Evolutionary conservation across 257 asterid genomes (phyloP).

Genomic region (Linaria vulgaris): DNA sequence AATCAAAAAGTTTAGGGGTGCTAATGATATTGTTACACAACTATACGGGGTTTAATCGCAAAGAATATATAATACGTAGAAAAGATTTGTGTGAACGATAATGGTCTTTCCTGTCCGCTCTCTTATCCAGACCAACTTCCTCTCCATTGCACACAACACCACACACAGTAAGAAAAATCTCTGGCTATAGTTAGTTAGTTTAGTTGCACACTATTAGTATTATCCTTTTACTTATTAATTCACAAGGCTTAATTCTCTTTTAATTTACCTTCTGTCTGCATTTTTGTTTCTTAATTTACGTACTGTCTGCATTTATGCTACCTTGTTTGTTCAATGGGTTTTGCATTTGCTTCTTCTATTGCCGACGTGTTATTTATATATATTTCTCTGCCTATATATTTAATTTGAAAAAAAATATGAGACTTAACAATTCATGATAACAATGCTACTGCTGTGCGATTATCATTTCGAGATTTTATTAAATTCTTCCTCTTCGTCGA

Average conservation of each 20-base stretch:
- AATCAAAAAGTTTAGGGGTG: constrained; percentile 12
- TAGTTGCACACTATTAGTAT: too few species aligned
- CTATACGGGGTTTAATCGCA: constrained; percentile 13
- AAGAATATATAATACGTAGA: neutral
- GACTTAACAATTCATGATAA: too few species aligned
- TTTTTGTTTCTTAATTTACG: constrained; percentile 16
- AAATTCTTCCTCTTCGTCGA: too few species aligned
- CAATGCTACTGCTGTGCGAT: too few species aligned
- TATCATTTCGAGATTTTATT: too few species aligned
- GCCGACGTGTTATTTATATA: neutral
- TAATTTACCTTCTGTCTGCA: constrained; percentile 25
- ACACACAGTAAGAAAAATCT: constrained; percentile 24
- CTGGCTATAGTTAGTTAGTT: too few species aligned
- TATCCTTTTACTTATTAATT: too few species aligned
- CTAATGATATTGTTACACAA: constrained; percentile 18
- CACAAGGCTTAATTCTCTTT: neutral
- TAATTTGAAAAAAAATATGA: too few species aligned
- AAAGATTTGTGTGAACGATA: constrained; percentile 20
- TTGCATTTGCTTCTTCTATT: neutral
- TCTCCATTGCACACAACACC: constrained; percentile 14
- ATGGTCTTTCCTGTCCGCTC: neutral
- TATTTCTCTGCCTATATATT: neutral
- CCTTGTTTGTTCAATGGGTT: neutral
- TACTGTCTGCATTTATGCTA: neutral
- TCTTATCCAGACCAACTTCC: constrained; percentile 33